A percentile compares a stretch with the other conserved stretches of the same genome.
Evolutionary conservation across 805 yeast species (phyloP).

Genomic region (Wickerhamiella occidentalis): DNA sequence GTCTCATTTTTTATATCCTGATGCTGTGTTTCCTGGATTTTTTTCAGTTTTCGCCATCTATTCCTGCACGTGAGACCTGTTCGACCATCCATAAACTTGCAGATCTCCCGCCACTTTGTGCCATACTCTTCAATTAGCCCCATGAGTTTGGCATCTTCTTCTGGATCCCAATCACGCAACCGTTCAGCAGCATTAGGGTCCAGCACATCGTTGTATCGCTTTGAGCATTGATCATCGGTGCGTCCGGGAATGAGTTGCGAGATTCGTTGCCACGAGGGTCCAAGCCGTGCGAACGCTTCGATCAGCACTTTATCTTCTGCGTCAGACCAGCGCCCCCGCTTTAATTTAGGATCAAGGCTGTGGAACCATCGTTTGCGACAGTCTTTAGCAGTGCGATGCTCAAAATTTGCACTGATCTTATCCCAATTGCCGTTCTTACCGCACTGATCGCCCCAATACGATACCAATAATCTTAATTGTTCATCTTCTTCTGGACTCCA

Average conservation of each 20-base stretch:
- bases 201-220: conserved; percentile 75
- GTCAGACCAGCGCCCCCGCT: conserved; percentile 77
- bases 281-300: conserved; percentile 52
- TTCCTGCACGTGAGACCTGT: conserved; percentile 86
- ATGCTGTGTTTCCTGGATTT: conserved; percentile 34
- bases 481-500: conserved; percentile 74
- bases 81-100: conserved; percentile 57
- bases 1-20: conserved; percentile 31
- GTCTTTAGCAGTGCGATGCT: conserved; percentile 55
- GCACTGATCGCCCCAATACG: conserved; percentile 38
- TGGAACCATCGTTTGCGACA: conserved; percentile 81
- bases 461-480: conserved; percentile 32
- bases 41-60: conserved; percentile 71
- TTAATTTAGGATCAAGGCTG: conserved; percentile 69
- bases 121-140: conserved; percentile 58
- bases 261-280: conserved; percentile 79
- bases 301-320: conserved; percentile 62
- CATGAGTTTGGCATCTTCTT: conserved; percentile 64
- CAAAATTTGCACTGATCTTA: conserved; percentile 28
- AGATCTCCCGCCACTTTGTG: conserved; percentile 79
- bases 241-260: conserved; percentile 66
- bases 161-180: conserved; percentile 63
- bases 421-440: conserved; percentile 34
- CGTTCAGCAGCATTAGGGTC: conserved; percentile 73
- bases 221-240: conserved; percentile 92